Evolutionary conservation across 192 early-diverging fungal genomes (phyloP), one percentile per base, ranked within the genome.

Genomic region (Funneliformis mosseae): DNA sequence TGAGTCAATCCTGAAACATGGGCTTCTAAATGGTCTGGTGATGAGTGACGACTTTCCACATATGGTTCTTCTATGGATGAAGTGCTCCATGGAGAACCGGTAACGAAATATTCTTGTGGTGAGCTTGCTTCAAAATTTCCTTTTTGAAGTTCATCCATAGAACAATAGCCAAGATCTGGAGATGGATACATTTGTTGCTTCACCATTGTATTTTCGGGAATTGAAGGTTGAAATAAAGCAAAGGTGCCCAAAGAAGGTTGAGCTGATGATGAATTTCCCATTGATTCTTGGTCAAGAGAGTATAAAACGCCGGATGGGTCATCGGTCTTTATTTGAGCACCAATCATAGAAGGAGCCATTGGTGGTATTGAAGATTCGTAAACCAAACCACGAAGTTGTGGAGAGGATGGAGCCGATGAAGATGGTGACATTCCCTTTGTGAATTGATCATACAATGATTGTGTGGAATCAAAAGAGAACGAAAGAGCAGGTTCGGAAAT

Each of bases 401-500:
- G 81, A 28, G 48, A 75, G 72, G 74, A 80, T 61, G 84, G 77
- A 68, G 33, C 82, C 45, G 80, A 50, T 82, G 83, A 81, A 63
- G 7, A 77, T 74, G 7, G 81, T 72, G 45, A 83, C 77, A 50
- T 81, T 61, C 85, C 77, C 9, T 88, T 83, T 78, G 86, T 87
- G 28, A 88, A 82, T 62, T 89, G 84, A 74, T 89, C 85, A 28
- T 90, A 89, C 59, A 89, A 64, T 39, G 89, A 85, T 68, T 90
- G 88, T 11, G 88, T 87, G n/a, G 87, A 88, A 67, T 89, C 90
- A 14, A 90, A 80, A 4, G 91, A 90, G 75, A 90, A 85, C 3
- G 92, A 89, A 28, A 90, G 85, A n/a, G 93, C 88, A 18, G 89
- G 92, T 84, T 94, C 86, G 79, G 92, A 83, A 61, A 91, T 84